phyloP scores from a whole-genome alignment of 2,329 filamentous ascomycete genomes.

The Penicillium sp. region DNA sequence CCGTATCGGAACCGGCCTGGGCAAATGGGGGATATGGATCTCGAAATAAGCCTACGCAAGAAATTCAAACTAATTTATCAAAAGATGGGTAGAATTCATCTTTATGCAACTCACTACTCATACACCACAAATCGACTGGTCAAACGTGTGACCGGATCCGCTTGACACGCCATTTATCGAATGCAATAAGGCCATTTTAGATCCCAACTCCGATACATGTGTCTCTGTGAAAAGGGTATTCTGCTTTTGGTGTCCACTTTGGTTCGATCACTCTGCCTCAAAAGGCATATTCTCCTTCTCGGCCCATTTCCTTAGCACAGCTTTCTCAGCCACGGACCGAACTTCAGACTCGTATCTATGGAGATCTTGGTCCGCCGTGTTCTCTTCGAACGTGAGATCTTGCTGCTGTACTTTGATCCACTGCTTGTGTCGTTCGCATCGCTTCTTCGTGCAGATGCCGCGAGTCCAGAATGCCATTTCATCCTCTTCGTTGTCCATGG shows the following conservation, averaged over 20 bases:
- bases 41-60: neutral
- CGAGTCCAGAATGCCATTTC: constrained; percentile 35
- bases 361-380: constrained; percentile 39
- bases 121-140: constrained; percentile 11
- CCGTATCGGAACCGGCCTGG: constrained; percentile 32
- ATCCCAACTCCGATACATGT: constrained; percentile 28
- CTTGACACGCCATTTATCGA: constrained; percentile 19
- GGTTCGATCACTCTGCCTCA: constrained; percentile 9
- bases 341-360: constrained; percentile 41
- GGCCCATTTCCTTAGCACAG: constrained; percentile 44
- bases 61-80: neutral
- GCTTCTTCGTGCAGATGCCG: constrained; percentile 48
- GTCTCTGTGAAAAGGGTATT: constrained; percentile 27
- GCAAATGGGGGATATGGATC: constrained; percentile 38
- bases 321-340: constrained; percentile 42
- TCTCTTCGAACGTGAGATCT: constrained; percentile 45
- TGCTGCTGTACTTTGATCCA: constrained; percentile 49
- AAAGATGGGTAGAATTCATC: constrained; percentile 3
- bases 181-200: constrained; percentile 16
- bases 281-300: constrained; percentile 28
- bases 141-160: constrained; percentile 8
- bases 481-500: constrained; percentile 34
- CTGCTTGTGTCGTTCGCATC: constrained; percentile 48
- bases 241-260: constrained; percentile 12
- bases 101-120: constrained; percentile 16